Percentiles rank a stretch among this genome's conserved stretches.
These are phyloP conservation scores for Vicia villosa DNA, from an alignment of 306 rosid genomes.

Conservation along the genomic window DNA sequence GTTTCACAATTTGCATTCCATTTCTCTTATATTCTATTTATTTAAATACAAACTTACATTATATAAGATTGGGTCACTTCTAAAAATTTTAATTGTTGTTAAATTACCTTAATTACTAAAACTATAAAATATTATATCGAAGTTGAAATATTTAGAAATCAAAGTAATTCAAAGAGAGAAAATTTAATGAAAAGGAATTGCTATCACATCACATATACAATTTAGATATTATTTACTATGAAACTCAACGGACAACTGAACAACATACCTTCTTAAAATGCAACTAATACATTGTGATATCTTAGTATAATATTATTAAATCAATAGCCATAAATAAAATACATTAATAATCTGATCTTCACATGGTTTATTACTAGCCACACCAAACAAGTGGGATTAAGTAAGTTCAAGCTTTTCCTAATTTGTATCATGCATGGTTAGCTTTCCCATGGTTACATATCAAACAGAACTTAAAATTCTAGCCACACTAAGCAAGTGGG, in stretches of 20 bases:
- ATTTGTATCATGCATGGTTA: not conserved
- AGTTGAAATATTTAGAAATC: not conserved
- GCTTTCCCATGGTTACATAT: not conserved
- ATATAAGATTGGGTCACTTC: no score
- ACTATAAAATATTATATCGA: no score
- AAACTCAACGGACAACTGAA: slow-evolving; percentile 14
- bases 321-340: not conserved
- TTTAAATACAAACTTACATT: no score
- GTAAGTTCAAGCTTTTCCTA: not conserved
- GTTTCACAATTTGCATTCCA: no score
- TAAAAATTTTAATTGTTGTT: no score
- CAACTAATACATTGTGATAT: not conserved
- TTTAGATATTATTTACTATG: slow-evolving; percentile 23
- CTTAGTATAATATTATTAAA: not conserved
- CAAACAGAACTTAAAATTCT: slow-evolving; percentile 17
- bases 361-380: no score
- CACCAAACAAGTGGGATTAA: no score
- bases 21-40: no score
- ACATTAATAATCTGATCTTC: no score
- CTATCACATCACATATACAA: not conserved
- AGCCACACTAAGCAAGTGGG: slow-evolving; percentile 15
- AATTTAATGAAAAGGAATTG: slow-evolving; percentile 18
- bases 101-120: no score
- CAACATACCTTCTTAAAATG: not conserved
- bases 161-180: slow-evolving; percentile 8